A percentile compares a stretch with the other conserved stretches of the same genome.
Evolutionary conservation across 768 basidiomycete species (phyloP).

Genomic region (Neoboletus brunneissimus): DNA sequence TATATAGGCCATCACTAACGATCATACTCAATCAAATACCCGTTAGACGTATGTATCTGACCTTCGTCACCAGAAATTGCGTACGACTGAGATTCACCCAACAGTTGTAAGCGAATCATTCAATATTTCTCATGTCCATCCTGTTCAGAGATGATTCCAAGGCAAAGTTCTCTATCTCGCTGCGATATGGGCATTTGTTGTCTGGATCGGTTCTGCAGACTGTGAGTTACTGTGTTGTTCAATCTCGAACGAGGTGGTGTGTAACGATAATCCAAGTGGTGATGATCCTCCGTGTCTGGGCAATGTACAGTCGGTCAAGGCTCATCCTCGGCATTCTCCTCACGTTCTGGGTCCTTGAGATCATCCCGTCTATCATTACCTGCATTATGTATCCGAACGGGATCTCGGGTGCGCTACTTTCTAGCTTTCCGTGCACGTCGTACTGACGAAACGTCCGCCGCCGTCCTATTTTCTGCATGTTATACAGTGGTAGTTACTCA

Average conservation of each 20-base stretch:
- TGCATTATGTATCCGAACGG: neutral
- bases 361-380: neutral
- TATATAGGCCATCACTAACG: too few species aligned
- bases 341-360: slow-evolving; percentile 1
- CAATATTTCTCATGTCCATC: neutral
- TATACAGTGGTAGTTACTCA: neutral
- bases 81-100: neutral
- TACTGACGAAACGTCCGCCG: neutral
- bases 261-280: neutral
- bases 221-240: neutral
- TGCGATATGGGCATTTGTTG: neutral
- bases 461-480: neutral
- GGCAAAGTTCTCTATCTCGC: slow-evolving; percentile 5
- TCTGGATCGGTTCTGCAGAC: slow-evolving; percentile 9
- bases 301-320: slow-evolving; percentile 8
- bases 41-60: slow-evolving; percentile 6
- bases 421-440: neutral
- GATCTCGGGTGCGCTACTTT: neutral
- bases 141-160: neutral
- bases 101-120: slow-evolving; percentile 10
- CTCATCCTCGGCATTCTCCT: slow-evolving; percentile 11
- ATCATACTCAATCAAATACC: neutral
- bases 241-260: neutral
- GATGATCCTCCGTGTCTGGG: slow-evolving; percentile 19
- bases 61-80: neutral